Evolutionary conservation across 306 rosid species (phyloP), one percentile per base, ranked within the genome.

Genomic region (Lathyrus aphaca): DNA sequence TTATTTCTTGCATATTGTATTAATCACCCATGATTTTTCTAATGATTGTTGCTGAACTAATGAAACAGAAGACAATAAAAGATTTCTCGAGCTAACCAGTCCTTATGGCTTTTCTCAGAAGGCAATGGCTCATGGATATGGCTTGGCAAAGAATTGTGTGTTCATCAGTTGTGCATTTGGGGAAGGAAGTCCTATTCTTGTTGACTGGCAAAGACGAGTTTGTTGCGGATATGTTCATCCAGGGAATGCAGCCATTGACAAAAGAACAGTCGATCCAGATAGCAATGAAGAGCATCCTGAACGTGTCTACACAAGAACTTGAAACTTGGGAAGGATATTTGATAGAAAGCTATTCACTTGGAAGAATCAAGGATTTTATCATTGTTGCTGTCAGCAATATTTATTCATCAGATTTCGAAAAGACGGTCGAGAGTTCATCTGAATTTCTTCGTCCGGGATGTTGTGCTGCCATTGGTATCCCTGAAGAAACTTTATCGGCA

Each of bases 31-130:
- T n/a, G n/a, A n/a, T n/a, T n/a, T n/a, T n/a, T n/a, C n/a, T n/a
- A n/a, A 92, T 92, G 98, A 78, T 86, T 73, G 98, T 96, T 53
- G 98, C 98, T 71, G 98, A 92, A 76, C 98, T 96, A 29, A 90
- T 92, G 44, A 88, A 96, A 53, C 85, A 68, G 23, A 88, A 85
- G 82, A 92, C 98, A 3, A 9, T 92, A 90, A 83, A 82, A 85
- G 76, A 72, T 90, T 90, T 79, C 68, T 92, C 16, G 93, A 92
- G 82, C 80, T 92, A 68, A 79, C 96, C 0, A 40, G 61, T 72
- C 76, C 91, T 72, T 81, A 86, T 14, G 96, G 96, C 73, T 81
- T 90, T 23, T 80, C 90, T 71, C 83, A 86, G 58, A 80, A 83
- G 77, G 90, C 75, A 81, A 71, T 88, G 90, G 96, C 98, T 76